Base-by-base conservation (phyloP, 441 rosid genomes). In the Euphorbia schlechtendalii region DNA sequence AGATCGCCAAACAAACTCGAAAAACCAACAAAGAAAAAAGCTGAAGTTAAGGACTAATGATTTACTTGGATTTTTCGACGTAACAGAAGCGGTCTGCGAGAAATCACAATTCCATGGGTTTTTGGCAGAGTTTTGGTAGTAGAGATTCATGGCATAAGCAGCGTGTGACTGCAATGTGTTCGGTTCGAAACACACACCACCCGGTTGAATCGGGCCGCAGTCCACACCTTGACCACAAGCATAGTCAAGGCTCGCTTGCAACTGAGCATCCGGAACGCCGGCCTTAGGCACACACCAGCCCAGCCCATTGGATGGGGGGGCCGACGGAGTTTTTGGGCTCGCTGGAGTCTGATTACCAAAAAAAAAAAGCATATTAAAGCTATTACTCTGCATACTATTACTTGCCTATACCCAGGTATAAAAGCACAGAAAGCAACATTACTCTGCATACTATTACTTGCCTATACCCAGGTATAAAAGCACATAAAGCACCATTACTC, bases 131-230 rank as follows among this genome's bases (percentile, higher is more conserved):
- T 48, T 69, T 78, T 90, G 99, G 76, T 69, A 93, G 78, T 84
- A 86, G 69, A 84, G 81, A 69, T 93, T 90, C 92, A 86, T 88
- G 67, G 99, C 99, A 63, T 71, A 90, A 18, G 99, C 90, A 30
- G 96, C 93, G 54, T 90, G 99, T 0, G 88, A 81, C 6, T 71
- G 82, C 20, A 87, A 10, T 1, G 84, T 90, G 73, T 87, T 86
- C 13, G 96, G 99, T 40, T 81, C 90, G 8, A 84, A 90, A 76
- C 99, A 90, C 54, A 82, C 82, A 4, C 92, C 99, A 40, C 99
- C 96, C 6, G 92, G 92, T 40, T 90, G 89, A 78, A 93, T 78
- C 0, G 92, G 69, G 12, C 90, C 41, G 75, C 99, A 93, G 66
- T 93, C 89, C 40, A 82, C 68, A 55, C 93, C 84, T 13, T 87